phyloP scores from a whole-genome alignment of 352 stramenopile genomes.

The Thraustotheca clavata region DNA sequence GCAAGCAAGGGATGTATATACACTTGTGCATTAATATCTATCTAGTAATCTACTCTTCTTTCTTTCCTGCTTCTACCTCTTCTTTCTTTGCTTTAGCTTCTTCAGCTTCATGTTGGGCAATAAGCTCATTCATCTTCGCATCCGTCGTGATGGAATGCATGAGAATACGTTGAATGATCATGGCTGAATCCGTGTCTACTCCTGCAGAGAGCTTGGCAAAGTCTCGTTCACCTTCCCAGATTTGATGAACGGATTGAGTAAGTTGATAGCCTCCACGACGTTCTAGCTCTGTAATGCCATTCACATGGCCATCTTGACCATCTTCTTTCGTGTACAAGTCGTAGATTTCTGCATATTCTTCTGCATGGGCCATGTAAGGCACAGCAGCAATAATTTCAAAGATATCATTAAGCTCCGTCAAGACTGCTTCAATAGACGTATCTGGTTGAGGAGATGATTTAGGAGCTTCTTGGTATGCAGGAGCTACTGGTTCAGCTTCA shows the following conservation, averaged over 20 bases:
- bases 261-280: constrained; percentile 38
- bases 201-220: constrained; percentile 35
- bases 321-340: constrained; percentile 27
- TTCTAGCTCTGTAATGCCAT: constrained; percentile 56
- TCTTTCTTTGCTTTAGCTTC: neutral
- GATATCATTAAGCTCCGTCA: constrained; percentile 54
- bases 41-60: constrained; percentile 8
- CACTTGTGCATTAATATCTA: too few relatives aligned
- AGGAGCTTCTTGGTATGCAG: constrained; percentile 29
- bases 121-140: constrained; percentile 39
- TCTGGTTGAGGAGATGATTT: neutral
- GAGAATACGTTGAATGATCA: constrained; percentile 65
- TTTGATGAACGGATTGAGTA: constrained; percentile 38
- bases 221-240: constrained; percentile 65
- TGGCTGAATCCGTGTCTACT: constrained; percentile 46
- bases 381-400: constrained; percentile 62
- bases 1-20: too few relatives aligned
- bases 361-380: constrained; percentile 56
- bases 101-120: constrained; percentile 1
- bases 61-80: neutral
- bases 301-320: constrained; percentile 24
- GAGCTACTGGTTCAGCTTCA: constrained; percentile 32
- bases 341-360: constrained; percentile 55
- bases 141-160: constrained; percentile 62
- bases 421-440: constrained; percentile 37